Percentiles rank a stretch among this genome's conserved stretches.
phyloP scores from a whole-genome alignment of 164 flowering plant genomes.

The Vitis vinifera region DNA sequence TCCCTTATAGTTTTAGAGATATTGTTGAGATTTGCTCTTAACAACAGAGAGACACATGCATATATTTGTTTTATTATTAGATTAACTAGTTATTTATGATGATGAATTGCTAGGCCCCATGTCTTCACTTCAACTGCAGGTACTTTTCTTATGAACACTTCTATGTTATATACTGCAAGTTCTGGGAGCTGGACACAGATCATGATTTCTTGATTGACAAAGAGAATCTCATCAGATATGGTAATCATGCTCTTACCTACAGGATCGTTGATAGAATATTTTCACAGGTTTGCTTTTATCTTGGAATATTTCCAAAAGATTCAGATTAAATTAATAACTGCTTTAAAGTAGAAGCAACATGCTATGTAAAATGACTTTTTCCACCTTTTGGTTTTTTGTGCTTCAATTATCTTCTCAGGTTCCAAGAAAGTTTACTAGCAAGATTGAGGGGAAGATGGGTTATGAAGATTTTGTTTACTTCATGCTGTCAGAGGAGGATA shows the following conservation, averaged over 20 bases:
- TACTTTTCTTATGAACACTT: slow-evolving; percentile 96
- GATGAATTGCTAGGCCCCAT: background rate
- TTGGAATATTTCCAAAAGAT: background rate
- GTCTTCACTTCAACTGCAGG: slow-evolving; percentile 28
- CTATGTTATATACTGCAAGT: slow-evolving; percentile 96
- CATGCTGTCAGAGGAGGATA: slow-evolving; percentile 94
- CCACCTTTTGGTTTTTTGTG: background rate
- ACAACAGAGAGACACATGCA: no score
- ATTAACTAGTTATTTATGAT: no score
- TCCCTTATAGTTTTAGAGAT: no score
- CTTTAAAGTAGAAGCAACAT: no score
- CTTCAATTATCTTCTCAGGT: slow-evolving; percentile 40
- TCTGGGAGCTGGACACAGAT: slow-evolving; percentile 96
- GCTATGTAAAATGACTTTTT: no score
- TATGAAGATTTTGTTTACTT: slow-evolving; percentile 98
- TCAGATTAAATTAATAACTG: no score
- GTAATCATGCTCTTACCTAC: slow-evolving; percentile 95
- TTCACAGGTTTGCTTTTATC: slow-evolving; percentile 67
- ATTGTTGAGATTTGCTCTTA: no score
- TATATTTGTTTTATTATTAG: no score
- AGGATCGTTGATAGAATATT: slow-evolving; percentile 93
- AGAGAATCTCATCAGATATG: slow-evolving; percentile 93
- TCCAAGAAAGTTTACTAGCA: slow-evolving; percentile 86
- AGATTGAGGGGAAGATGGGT: slow-evolving; percentile 95
- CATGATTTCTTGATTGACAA: slow-evolving; percentile 94